phyloP scores from a whole-genome alignment of 2,329 filamentous ascomycete genomes.

The Lasiodiplodia hormozganensis region DNA sequence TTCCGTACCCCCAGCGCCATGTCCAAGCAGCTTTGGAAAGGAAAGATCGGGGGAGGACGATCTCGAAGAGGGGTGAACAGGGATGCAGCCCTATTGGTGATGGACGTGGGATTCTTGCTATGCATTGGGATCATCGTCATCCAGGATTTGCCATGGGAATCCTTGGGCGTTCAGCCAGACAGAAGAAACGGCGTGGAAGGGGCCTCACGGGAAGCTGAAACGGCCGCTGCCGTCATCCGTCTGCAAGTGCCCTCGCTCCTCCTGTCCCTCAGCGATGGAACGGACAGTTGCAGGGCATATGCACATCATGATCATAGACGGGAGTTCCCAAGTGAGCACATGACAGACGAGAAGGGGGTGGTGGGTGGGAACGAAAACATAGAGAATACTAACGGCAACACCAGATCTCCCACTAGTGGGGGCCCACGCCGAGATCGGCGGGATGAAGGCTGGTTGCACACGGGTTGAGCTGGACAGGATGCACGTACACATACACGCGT shows the following conservation, averaged over 20 bases:
- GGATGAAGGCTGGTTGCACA: not conserved
- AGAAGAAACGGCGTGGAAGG: not conserved
- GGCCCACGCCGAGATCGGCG: slow-evolving; percentile 9
- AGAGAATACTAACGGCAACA: slow-evolving; percentile 1
- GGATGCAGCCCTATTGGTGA: not conserved
- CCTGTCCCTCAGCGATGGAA: not conserved
- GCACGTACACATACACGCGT: not conserved
- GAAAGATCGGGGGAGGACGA: not conserved
- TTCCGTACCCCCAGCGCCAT: not conserved
- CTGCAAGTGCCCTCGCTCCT: not conserved
- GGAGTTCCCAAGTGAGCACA: not conserved
- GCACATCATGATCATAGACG: slow-evolving; percentile 4
- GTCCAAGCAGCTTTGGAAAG: not conserved
- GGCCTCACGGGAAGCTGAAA: not conserved
- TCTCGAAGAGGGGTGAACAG: not conserved
- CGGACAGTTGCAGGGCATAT: slow-evolving; percentile 1
- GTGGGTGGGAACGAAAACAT: not conserved
- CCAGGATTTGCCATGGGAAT: not conserved
- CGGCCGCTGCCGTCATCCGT: slow-evolving; percentile 13
- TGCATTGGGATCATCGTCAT: not conserved
- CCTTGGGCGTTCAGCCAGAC: too few species aligned
- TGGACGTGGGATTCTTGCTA: not conserved
- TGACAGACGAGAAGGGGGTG: not conserved
- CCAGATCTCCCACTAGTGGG: slow-evolving; percentile 21
- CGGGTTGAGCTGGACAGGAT: not conserved